A percentile compares a stretch with the other conserved stretches of the same genome.
Conservation (phyloP, 306 rosid genomes). For the Luffa acutangula region DNA sequence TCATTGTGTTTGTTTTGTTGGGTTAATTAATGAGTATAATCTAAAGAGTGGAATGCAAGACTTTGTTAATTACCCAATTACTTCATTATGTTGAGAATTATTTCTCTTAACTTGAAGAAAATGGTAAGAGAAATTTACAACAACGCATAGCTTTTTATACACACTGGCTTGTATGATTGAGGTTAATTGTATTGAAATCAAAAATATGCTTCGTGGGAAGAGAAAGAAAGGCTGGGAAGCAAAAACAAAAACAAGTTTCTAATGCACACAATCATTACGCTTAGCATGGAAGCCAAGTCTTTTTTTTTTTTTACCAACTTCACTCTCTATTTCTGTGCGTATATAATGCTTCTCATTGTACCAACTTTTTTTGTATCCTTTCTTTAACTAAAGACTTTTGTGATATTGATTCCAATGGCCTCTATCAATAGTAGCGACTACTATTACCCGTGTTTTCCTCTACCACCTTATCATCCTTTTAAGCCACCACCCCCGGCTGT, state of each 20-base stretch:
- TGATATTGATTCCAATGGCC: slow-evolving; percentile 30
- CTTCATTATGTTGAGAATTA: not conserved
- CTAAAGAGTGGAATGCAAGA: not conserved
- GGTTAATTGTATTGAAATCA: not conserved
- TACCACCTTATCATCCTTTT: slow-evolving; percentile 4
- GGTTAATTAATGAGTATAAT: not conserved
- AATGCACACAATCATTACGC: slow-evolving; percentile 7
- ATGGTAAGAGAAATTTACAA: not conserved
- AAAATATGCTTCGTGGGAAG: not conserved
- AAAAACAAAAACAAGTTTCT: not conserved
- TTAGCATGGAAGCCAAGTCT: slow-evolving; percentile 7
- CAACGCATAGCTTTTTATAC: not conserved
- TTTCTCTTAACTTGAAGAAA: not conserved
- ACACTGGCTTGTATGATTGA: not conserved
- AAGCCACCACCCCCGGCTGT: slow-evolving; percentile 11
- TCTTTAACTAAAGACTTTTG: not conserved
- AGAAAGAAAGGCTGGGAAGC: not conserved
- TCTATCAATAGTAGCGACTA: slow-evolving; percentile 17
- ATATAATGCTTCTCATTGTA: not conserved
- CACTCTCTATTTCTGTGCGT: not conserved
- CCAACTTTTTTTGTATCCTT: not conserved
- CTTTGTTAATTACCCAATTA: not conserved
- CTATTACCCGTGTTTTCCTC: slow-evolving; percentile 24
- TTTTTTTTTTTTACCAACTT: not conserved
- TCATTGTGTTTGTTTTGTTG: not conserved